Base-by-base conservation (phyloP, 805 yeast genomes). In the Myxozyma neotropica region DNA sequence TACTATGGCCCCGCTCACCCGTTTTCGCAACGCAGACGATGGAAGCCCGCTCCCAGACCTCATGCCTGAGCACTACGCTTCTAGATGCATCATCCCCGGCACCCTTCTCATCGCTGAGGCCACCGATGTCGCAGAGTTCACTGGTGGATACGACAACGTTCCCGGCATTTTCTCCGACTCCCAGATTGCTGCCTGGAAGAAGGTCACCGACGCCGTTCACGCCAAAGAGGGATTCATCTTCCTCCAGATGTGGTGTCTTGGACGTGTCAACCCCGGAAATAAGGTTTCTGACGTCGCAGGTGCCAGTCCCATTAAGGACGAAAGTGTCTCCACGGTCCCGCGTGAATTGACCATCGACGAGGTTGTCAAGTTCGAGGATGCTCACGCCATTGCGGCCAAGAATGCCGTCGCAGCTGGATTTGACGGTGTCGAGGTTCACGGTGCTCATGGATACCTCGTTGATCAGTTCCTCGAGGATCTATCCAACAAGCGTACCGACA, bases 181-280 rank as follows among this genome's bases (percentile, higher is more conserved):
- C 67, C 93, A 88, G 68, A 81, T 90, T 48, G 94, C 87, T 74
- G 95, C 91, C 0, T 90, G 96, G 96, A 76, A 74, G 63, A 68
- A 69, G 53, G 74, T 83, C 40, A 71, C 71, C 42, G 79, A 79
- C 24, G 75, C 72, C n/a, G 77, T 82, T 19, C 87, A 82, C 67
- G 72, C 64, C 2, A 75, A 80, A 59, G 67, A 69, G 0, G 75
- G 81, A 0, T 73, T 68, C 44, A 58, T 77, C 7, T 71, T 75
- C 48, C 46, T 73, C 59, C 86, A 83, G 69, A 60, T 83, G 38
- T 80, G 81, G 77, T 74, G 72, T 15, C 70, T 76, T 33, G 86
- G 85, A 31, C 72, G 83, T 52, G 76, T 55, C 54, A 33, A 70
- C 70, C 36, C 59, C 56, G 42, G 75, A 73, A 40, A n/a, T 26